Evolutionary conservation across 345 rosid genomes (phyloP).

Genomic region (Brassica nigra): DNA sequence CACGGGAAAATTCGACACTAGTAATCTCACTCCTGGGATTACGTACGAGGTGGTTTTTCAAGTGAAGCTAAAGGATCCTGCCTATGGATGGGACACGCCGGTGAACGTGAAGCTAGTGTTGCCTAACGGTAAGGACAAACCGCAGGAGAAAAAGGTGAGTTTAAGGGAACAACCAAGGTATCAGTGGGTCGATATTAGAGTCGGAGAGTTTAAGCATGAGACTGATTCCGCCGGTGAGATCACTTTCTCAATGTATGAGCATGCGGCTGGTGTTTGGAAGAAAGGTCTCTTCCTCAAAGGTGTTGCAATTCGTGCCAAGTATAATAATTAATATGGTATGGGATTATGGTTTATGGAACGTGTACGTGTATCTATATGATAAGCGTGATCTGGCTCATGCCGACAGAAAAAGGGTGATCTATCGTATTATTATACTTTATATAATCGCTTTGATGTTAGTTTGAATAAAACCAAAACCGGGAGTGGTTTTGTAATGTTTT

Average conservation of each 20-base stretch:
- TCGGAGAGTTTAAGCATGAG: slow-evolving; percentile 45
- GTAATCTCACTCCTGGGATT: slow-evolving; percentile 54
- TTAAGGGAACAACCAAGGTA: slow-evolving; percentile 41
- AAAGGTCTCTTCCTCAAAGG: slow-evolving; percentile 62
- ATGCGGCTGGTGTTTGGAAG: slow-evolving; percentile 57
- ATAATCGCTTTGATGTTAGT: slow-evolving; percentile 15
- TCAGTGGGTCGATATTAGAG: slow-evolving; percentile 56
- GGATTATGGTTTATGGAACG: no score
- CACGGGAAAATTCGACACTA: slow-evolving; percentile 44
- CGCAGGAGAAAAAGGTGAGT: slow-evolving; percentile 39
- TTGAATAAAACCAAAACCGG: slow-evolving; percentile 25
- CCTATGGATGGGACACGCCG: slow-evolving; percentile 59
- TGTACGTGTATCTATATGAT: not conserved
- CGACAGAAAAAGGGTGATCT: not conserved
- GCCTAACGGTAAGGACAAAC: slow-evolving; percentile 44
- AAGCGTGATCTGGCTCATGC: no score
- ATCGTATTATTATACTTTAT: not conserved
- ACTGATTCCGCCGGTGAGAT: slow-evolving; percentile 41
- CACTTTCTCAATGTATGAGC: slow-evolving; percentile 57
- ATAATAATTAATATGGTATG: slow-evolving; percentile 16
- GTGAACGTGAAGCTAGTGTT: slow-evolving; percentile 51
- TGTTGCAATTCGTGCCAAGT: slow-evolving; percentile 50
- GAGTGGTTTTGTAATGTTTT: slow-evolving; percentile 3
- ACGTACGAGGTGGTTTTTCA: slow-evolving; percentile 49
- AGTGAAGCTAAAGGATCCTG: slow-evolving; percentile 48